phyloP scores from a whole-genome alignment of 1,139 yeast genomes.

The Hyphopichia fennica region DNA sequence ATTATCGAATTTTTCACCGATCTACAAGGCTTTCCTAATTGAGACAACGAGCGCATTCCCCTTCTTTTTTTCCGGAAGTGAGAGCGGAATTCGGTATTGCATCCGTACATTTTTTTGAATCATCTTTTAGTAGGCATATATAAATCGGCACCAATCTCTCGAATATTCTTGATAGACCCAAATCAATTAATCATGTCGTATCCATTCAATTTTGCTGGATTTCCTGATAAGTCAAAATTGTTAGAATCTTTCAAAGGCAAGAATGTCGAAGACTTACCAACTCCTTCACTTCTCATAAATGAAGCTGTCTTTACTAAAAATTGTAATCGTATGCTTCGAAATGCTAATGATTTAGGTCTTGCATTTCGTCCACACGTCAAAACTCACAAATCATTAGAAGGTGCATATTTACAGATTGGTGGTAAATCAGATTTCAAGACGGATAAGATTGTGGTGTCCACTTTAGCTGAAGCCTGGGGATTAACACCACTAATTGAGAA shows the following conservation, averaged over 20 bases:
- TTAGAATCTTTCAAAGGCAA: constrained; percentile 25
- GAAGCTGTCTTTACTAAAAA: constrained; percentile 21
- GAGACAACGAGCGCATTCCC: no score
- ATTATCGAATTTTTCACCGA: no score
- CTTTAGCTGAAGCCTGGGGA: constrained; percentile 65
- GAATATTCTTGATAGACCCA: no score
- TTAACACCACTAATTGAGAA: constrained; percentile 43
- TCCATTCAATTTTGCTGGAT: constrained; percentile 15
- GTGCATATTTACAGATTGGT: constrained; percentile 31
- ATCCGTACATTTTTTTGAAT: no score
- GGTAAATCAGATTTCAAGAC: constrained; percentile 22
- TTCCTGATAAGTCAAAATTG: constrained; percentile 24
- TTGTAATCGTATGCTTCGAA: constrained; percentile 30
- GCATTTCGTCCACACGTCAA: constrained; percentile 70
- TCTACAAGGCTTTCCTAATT: no score
- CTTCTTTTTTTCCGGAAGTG: no score
- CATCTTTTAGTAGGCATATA: no score
- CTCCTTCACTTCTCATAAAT: constrained; percentile 36
- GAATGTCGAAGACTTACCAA: constrained; percentile 28
- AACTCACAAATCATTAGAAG: constrained; percentile 62
- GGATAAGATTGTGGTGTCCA: constrained; percentile 64
- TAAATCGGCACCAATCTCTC: no score
- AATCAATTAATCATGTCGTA: constrained; percentile 1
- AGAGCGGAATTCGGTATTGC: no score
- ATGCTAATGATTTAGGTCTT: constrained; percentile 27